Evolutionary conservation across 495 filamentous ascomycete species (phyloP).

Genomic region (Aspergillus bertholletiae): DNA sequence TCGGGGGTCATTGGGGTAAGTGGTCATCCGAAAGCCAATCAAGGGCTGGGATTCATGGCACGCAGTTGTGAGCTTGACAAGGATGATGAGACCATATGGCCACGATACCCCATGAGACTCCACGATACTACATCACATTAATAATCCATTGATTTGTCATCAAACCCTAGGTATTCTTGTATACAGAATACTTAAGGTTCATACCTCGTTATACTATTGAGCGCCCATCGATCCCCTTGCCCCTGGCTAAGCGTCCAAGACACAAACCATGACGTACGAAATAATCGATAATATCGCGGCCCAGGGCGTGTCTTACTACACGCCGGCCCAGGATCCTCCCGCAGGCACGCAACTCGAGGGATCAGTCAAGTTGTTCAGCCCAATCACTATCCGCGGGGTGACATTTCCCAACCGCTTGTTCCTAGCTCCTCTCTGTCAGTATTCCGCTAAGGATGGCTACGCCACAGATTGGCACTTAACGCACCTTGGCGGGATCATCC

Average conservation of each 20-base stretch:
- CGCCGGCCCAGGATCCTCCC: conserved; percentile 53
- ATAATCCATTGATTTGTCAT: too few species aligned
- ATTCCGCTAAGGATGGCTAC: conserved; percentile 50
- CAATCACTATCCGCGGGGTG: conserved; percentile 54
- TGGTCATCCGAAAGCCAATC: not conserved
- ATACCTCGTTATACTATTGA: not conserved
- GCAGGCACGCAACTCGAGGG: conserved; percentile 52
- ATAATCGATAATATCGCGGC: conserved; percentile 24
- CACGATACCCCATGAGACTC: not conserved
- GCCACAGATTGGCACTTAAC: conserved; percentile 4
- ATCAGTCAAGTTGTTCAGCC: conserved; percentile 53
- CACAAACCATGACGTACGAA: not conserved
- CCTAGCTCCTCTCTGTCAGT: conserved; percentile 49
- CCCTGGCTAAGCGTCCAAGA: not conserved
- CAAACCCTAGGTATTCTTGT: too few species aligned
- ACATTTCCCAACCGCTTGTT: conserved; percentile 63
- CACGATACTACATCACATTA: too few species aligned
- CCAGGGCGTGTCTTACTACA: conserved; percentile 53
- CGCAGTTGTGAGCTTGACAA: not conserved
- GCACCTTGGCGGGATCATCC: conserved; percentile 3
- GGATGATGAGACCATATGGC: not conserved
- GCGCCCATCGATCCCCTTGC: too few species aligned
- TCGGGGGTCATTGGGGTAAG: not conserved
- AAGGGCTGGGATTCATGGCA: not conserved
- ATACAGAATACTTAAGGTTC: too few species aligned